Base-by-base conservation (phyloP, 2,329 filamentous ascomycete genomes). In the Calonectria pseudoturangicola region DNA sequence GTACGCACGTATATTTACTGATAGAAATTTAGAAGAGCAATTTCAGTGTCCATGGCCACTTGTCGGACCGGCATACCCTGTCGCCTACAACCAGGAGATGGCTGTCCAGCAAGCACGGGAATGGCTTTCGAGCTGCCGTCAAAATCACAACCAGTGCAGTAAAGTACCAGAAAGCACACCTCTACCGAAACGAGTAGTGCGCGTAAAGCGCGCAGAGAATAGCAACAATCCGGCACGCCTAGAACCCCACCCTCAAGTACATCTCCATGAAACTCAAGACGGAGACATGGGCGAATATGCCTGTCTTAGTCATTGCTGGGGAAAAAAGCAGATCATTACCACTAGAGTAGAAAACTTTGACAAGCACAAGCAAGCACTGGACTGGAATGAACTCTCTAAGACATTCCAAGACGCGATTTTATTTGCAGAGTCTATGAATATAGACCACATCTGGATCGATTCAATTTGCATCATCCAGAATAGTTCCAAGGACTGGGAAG, bases 391-490 rank as follows among this genome's bases (percentile, higher is more conserved):
- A 6, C 47, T 50, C 21, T 50, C 21, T 10, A 50, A 27, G 21
- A 50, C 21, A 4, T 50, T 50, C 4, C 47, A 50, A 25, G 47
- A 50, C 4, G 47, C 47, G 15, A 50, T 50, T 27, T 27, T 15
- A 50, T 50, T 50, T 50, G 47, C 47, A 27, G 47, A 50, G 4
- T 15, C 4, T 5, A 50, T 50, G 21, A 10, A 15, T 7, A 50
- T 50, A 50, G 47, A 50, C 9, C 25, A 50, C n/a, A 15, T 50
- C 10, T 50, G 21, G 47, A 50, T 50, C 15, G 47, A 50, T 21
- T 50, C 47, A 3, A 50, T 50, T 10, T 50, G 47, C 47, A 50
- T 50, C 47, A 50, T 50, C 15, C 47, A 50, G 13, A 50, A 50
- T 13, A 50, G 47, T 21, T 12, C 21, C 47, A 25, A 51, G 25